Evolutionary conservation across 148 eudicot genomes (phyloP).

Genomic region (Persicaria maculosa): DNA sequence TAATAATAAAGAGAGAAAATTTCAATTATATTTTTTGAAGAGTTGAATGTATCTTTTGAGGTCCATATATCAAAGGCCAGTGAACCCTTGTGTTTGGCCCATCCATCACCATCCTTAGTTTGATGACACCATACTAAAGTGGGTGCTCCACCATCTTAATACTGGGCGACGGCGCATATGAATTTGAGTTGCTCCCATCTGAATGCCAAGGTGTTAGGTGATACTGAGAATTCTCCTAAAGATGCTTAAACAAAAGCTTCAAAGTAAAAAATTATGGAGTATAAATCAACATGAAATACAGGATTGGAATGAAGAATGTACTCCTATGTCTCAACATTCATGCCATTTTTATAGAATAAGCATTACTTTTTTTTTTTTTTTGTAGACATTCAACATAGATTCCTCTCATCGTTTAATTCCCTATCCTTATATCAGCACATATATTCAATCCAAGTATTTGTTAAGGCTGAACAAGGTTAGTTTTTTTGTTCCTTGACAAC

Average conservation of each 20-base stretch:
- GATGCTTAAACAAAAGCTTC: conserved; percentile 81
- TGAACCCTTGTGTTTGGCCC: conserved; percentile 85
- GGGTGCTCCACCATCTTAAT: conserved; percentile 40
- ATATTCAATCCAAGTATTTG: conserved; percentile 56
- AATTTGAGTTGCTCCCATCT: conserved; percentile 38
- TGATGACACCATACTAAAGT: conserved; percentile 71
- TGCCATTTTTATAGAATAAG: no score
- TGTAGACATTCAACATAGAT: no score
- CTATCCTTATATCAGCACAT: conserved; percentile 59
- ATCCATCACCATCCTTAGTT: conserved; percentile 98
- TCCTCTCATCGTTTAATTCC: conserved; percentile 29
- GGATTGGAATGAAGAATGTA: no score
- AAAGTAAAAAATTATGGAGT: conserved; percentile 4
- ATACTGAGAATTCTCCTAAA: conserved; percentile 82
- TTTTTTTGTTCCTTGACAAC: neutral
- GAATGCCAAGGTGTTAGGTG: conserved; percentile 75
- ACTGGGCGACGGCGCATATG: conserved; percentile 44
- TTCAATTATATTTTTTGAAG: no score
- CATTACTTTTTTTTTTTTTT: no score
- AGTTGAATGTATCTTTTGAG: conserved; percentile 42
- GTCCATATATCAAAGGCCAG: conserved; percentile 46
- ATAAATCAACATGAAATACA: neutral
- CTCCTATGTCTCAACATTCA: no score
- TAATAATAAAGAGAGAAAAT: neutral
- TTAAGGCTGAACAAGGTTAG: conserved; percentile 8